Conservation (phyloP, 1,139 yeast species). For the Scheffersomyces stambukii region DNA sequence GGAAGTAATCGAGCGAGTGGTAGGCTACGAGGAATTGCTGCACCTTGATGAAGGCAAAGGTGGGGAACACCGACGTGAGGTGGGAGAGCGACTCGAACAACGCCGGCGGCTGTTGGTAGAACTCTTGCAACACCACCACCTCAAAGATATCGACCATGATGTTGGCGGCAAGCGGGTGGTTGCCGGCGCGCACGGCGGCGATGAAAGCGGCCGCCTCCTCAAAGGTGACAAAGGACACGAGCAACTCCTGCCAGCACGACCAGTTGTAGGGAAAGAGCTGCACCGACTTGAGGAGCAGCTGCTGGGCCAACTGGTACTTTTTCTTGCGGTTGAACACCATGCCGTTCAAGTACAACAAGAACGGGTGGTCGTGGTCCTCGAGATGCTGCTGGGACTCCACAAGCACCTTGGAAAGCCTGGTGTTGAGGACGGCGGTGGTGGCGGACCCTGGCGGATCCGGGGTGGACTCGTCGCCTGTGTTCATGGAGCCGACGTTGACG, state of each 20-base stretch:
- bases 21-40: slow-evolving; percentile 80
- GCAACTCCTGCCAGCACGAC: slow-evolving; percentile 89
- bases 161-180: slow-evolving; percentile 15
- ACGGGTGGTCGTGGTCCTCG: slow-evolving; percentile 43
- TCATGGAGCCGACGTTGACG: slow-evolving; percentile 25
- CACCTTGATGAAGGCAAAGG: slow-evolving; percentile 67
- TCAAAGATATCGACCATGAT: slow-evolving; percentile 69
- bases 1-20: slow-evolving; percentile 74
- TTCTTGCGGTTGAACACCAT: slow-evolving; percentile 61
- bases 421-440: slow-evolving; percentile 17
- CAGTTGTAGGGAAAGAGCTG: slow-evolving; percentile 77
- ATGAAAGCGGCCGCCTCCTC: slow-evolving; percentile 58
- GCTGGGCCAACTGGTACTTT: slow-evolving; percentile 56
- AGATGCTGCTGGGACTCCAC: slow-evolving; percentile 33
- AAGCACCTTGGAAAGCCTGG: slow-evolving; percentile 38
- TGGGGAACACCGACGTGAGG: slow-evolving; percentile 56
- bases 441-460: too few relatives aligned
- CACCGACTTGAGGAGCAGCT: slow-evolving; percentile 54
- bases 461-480: slow-evolving; percentile 7
- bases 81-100: slow-evolving; percentile 46
- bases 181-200: slow-evolving; percentile 22
- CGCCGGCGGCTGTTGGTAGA: slow-evolving; percentile 61
- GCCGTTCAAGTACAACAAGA: slow-evolving; percentile 68
- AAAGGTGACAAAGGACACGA: slow-evolving; percentile 57
- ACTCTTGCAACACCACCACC: slow-evolving; percentile 71